Evolutionary conservation across 805 yeast species (phyloP).

Genomic region (Suhomyces vadensis): DNA sequence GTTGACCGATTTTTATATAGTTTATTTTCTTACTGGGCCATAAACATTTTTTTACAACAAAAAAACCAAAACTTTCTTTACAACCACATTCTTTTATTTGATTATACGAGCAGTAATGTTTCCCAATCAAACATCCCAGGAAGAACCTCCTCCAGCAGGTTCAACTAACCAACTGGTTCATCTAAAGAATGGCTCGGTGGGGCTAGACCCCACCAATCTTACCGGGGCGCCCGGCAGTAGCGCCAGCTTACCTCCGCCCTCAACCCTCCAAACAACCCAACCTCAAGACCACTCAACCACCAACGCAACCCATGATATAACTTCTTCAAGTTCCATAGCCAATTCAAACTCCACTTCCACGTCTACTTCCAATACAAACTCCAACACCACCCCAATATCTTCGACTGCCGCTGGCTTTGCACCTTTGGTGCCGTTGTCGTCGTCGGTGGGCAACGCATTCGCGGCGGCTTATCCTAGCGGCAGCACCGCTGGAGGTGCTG

Average conservation of each 20-base stretch:
- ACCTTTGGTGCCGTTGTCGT: conserved; percentile 1
- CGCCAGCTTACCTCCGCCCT: background rate
- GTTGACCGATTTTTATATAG: background rate
- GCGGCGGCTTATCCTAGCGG: background rate
- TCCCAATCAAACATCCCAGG: conserved; percentile 2
- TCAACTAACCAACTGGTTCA: too few relatives aligned
- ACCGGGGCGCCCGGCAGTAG: background rate
- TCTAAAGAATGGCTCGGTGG: too few relatives aligned
- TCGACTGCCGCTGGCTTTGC: background rate
- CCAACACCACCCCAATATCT: background rate
- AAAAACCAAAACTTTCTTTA: background rate
- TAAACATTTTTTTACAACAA: background rate
- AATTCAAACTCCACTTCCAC: conserved; percentile 1
- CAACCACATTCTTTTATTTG: background rate
- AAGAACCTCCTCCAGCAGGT: conserved; percentile 7
- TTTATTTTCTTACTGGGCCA: background rate
- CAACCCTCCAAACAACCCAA: background rate
- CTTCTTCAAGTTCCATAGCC: background rate
- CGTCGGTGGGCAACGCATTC: background rate
- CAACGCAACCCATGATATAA: too few relatives aligned
- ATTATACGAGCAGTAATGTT: background rate
- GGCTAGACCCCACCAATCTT: background rate
- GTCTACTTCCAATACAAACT: background rate
- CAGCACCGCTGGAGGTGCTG: conserved; percentile 6
- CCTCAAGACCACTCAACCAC: too few relatives aligned